Percentiles rank a stretch among this genome's conserved stretches.
These are phyloP conservation scores for Acer saccharum DNA, from an alignment of 345 rosid genomes.

Conservation along the genomic window DNA sequence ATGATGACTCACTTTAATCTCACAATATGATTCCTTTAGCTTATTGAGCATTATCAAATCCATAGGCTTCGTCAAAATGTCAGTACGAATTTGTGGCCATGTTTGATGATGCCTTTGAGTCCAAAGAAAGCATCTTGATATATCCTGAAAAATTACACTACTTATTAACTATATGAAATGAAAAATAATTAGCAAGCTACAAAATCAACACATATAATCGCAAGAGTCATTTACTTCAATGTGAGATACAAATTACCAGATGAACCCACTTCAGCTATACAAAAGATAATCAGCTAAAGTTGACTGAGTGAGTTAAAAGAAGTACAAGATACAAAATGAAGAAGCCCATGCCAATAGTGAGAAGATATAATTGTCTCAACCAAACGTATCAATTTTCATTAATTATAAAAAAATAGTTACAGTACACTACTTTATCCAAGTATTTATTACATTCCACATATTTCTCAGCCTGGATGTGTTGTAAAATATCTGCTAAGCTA, in stretches of 20 bases:
- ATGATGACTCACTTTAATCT: conserved; percentile 58
- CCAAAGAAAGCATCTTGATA: conserved; percentile 97
- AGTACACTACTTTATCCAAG: background rate
- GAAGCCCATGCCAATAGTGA: background rate
- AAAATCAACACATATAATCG: background rate
- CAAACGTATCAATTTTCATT: background rate
- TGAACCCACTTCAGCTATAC: conserved; percentile 12
- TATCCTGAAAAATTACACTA: conserved; percentile 54
- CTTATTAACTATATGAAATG: conserved; percentile 9
- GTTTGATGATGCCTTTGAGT: conserved; percentile 93
- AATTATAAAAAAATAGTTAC: background rate
- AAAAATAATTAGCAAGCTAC: conserved; percentile 3
- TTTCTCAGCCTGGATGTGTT: background rate
- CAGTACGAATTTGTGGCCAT: conserved; percentile 87
- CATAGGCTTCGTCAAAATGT: conserved; percentile 74
- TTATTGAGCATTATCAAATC: conserved; percentile 82
- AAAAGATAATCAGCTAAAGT: background rate
- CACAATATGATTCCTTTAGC: conserved; percentile 82
- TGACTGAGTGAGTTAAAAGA: background rate
- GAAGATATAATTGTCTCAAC: background rate
- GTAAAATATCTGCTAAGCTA: background rate
- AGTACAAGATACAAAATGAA: background rate
- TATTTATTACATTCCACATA: background rate
- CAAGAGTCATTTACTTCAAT: background rate
- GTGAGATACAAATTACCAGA: conserved; percentile 11